Conservation (phyloP, 2,329 filamentous ascomycete species). For the Ustulina deusta region DNA sequence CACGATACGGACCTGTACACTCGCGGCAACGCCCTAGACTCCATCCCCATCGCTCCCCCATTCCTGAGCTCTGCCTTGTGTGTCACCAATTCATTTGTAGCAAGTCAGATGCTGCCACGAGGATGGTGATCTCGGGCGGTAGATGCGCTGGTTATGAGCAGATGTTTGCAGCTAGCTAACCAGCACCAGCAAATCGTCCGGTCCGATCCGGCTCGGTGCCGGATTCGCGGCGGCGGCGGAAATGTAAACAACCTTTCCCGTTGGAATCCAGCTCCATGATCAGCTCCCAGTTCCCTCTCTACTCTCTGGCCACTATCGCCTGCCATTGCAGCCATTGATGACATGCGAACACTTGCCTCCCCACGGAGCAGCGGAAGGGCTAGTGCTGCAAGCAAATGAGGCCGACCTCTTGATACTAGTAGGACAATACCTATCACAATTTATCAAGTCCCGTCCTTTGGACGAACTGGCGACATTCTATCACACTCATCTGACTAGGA, state of each 20-base stretch:
- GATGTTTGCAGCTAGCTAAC: slow-evolving; percentile 25
- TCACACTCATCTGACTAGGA: slow-evolving; percentile 16
- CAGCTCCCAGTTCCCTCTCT: neutral
- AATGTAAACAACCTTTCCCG: neutral
- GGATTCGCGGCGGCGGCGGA: slow-evolving; percentile 11
- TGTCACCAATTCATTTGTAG: neutral
- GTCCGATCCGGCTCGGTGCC: slow-evolving; percentile 23
- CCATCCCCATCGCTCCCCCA: neutral
- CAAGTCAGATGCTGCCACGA: slow-evolving; percentile 37
- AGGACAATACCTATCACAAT: slow-evolving; percentile 7
- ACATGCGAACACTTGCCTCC: neutral
- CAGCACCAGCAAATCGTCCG: neutral
- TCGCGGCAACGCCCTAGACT: slow-evolving; percentile 15
- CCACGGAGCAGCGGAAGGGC: neutral
- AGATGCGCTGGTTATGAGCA: slow-evolving; percentile 28
- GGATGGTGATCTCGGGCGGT: neutral
- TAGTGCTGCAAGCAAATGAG: neutral
- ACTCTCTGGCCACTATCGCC: slow-evolving; percentile 7
- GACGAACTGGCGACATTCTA: neutral
- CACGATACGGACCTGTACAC: slow-evolving; percentile 27
- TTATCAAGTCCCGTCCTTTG: neutral
- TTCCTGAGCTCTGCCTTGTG: slow-evolving; percentile 3
- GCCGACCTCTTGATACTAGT: slow-evolving; percentile 1
- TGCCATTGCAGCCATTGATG: slow-evolving; percentile 5
- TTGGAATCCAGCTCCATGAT: neutral